Base-by-base conservation (phyloP, 305 asterid genomes). In the Salvia sclarea region DNA sequence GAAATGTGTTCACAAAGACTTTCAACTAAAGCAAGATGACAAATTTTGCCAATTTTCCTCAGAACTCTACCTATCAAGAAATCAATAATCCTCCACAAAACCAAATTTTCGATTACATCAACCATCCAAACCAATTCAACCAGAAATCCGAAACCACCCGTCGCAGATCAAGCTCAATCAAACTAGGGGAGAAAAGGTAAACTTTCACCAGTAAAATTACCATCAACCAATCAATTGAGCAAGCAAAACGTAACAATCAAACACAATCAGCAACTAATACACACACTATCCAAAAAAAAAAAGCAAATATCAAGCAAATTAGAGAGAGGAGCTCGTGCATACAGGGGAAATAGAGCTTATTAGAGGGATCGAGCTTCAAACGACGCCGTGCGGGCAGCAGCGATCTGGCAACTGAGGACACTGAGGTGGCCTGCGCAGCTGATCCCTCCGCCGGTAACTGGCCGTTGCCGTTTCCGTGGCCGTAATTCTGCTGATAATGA, bases 321-420 rank as follows among this genome's bases (percentile, higher is more conserved):
- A 65, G 31, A 14, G 55, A 25, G 71, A 41, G 31, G 45, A 56
- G 40, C 2, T 59, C 22, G 62, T 24, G 17, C 90, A 52, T 82
- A 89, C 88, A 82, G 12, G 95, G 99, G 63, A 92, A 92, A 72
- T 81, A 91, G 52, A 94, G 96, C 87, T 85, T 88, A 69, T 76
- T 85, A 0, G 98, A 78, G 17, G 97, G 98, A 83, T 94, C 97
- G 70, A 94, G 99, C 81, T 89, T 94, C 89, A 94, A 73, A 77
- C 97, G 97, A 44, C 95, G 96, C 22, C 96, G 86, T 54, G 84
- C 74, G 58, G 89, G 97, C 35, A 94, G 87, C 53, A 91, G 61
- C 83, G 96, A 91, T 83, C 95, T 85, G 45, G 95, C 95, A 33
- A 89, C 92, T 14, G 90, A 83, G 37, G 96, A 80, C 47, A 89